Conservation (phyloP, 164 flowering plant genomes). For the Pachysandra terminalis region DNA sequence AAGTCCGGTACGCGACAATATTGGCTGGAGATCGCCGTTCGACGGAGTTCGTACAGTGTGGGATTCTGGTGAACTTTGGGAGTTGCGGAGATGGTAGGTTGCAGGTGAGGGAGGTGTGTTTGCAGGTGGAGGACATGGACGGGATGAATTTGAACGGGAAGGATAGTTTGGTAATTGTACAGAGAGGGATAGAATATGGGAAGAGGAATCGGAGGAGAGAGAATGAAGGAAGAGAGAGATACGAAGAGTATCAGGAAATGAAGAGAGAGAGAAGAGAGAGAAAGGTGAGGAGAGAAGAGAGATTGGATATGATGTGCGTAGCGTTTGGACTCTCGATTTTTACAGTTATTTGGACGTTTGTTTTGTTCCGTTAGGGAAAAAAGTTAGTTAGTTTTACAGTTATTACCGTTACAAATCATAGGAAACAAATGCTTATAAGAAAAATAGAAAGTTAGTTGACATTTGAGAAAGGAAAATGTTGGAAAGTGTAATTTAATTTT, state of each 20-base stretch:
- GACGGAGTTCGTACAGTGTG: constrained; percentile 34
- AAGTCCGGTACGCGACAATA: constrained; percentile 42
- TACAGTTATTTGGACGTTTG: constrained; percentile 18
- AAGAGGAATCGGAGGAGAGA: constrained; percentile 16
- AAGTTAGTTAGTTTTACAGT: background rate
- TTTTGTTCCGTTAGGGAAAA: constrained; percentile 11
- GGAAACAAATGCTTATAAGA: too few species aligned
- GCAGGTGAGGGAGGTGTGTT: constrained; percentile 62
- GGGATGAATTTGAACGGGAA: constrained; percentile 52
- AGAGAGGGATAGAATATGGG: constrained; percentile 28
- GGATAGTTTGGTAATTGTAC: constrained; percentile 53
- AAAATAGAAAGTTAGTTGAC: too few species aligned
- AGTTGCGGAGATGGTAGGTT: constrained; percentile 35
- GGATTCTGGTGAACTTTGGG: constrained; percentile 38
- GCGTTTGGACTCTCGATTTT: constrained; percentile 22
- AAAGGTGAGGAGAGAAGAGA: constrained; percentile 31
- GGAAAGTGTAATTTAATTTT: too few species aligned
- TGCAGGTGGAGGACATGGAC: constrained; percentile 71
- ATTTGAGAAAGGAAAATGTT: too few species aligned
- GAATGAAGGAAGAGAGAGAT: constrained; percentile 28
- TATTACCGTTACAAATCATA: background rate
- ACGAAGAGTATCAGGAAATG: constrained; percentile 32
- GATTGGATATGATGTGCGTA: constrained; percentile 34
- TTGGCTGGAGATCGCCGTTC: constrained; percentile 19
- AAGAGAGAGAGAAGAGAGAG: constrained; percentile 31